Evolutionary conservation across 1,139 yeast genomes (phyloP), one percentile per base, ranked within the genome.

Genomic region (Candida dubliniensis): DNA sequence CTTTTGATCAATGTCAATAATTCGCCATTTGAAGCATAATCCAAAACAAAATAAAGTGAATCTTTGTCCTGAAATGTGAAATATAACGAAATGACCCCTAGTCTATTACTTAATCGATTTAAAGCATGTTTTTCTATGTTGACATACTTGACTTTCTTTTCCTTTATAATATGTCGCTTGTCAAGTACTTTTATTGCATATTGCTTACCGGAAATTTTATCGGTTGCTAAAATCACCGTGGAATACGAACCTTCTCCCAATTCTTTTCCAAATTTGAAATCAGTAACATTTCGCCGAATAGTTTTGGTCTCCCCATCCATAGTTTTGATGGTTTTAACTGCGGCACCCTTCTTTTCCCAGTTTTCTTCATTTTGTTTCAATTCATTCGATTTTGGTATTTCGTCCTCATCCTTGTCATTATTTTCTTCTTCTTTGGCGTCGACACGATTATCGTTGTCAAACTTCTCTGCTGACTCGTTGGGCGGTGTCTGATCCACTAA

Each of bases 201-300:
- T 45, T 84, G 82, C 46, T 79, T 77, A 41, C 76, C 66, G n/a
- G 87, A 82, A 47, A 82, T 82, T 37, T 82, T 75, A 54, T 93
- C 96, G 1, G 87, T 76, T 0, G 96, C 99, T 43, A 87, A 82
- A 41, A 86, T 87, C 5, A 93, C 98, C 6, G 96, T 90, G 3
- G 98, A 91, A 60, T 93, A 95, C 1, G 97, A 89, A 1, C 99
- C 99, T 61, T 90, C 96, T 8, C 99, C 99, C 35, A 95, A 76
- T 46, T 84, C 81, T 43, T 85, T 82, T 31, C 96, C 93, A 58
- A 93, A 90, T 51, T 82, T 82, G 65, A 91, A 95, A 66, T 93
- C 99, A 51, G 78, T 77, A 1, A 91, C 96, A 15, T 85, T 76
- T 57, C 88, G 74, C 56, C 79, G 79, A 27, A 74, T 66, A 7